Base-by-base conservation (phyloP, 2,329 filamentous ascomycete genomes). In the Ophiostoma perfectum region DNA sequence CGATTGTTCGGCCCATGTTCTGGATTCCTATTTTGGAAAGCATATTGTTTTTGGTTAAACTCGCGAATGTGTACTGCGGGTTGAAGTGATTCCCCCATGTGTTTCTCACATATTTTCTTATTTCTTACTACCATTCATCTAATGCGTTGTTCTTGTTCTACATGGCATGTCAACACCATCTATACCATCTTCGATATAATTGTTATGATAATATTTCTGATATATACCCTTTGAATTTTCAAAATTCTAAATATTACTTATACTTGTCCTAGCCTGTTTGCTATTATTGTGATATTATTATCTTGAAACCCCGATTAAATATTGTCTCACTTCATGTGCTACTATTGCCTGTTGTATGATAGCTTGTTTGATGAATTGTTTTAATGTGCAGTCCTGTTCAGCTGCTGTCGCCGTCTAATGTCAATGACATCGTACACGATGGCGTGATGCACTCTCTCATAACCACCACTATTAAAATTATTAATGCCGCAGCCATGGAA, bases 51-150 rank as follows among this genome's bases (percentile, higher is more conserved):
- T 66, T 64, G 65, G 4, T 38, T 66, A 7, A 16, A n/a, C 39
- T 39, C 67, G 36, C 8, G 47, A 36, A 64, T 52, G 16, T 39
- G 16, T 47, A 58, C 14, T 49, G 16, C 36, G 18, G 47, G 27
- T 58, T 52, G 44, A 49, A 64, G 58, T 67, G 64, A 62, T 62
- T 64, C 49, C 49, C 49, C 49, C 18, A 55, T 55, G 45, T 55
- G 49, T 36, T 55, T 55, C 12, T 4, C 18, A 7, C 12, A 9
- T 68, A 27, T 18, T 60, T 52, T 67, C 41, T 9, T 67, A n/a
- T 55, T 62, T n/a, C 27, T 27, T 27, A 27, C 27, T 27, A 55
- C 49, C 49, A 55, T 27, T 27, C 49, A 55, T 55, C 45, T 55
- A 64, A 67, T 60, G 41, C 27, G 16, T 16, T 44, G 27, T 44